Conservation (phyloP, 23 red algal species). For the Gracilaria vermiculophylla region DNA sequence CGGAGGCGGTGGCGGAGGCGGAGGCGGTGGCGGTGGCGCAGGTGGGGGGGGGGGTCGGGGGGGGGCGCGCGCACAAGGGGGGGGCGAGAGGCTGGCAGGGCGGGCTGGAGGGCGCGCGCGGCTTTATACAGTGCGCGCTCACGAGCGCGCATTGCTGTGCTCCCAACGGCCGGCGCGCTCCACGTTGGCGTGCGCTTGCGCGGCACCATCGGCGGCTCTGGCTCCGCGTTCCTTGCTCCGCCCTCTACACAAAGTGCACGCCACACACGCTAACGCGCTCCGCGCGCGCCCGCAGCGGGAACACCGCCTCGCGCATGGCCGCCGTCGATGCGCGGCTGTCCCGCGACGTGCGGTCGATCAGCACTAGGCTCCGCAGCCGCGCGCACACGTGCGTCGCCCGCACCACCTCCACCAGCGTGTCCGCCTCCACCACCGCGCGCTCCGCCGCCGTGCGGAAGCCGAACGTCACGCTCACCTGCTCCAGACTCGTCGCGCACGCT, state of each 20-base stretch:
- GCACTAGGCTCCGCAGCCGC: conserved; percentile 14
- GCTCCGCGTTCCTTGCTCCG: no score
- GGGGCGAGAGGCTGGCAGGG: background rate
- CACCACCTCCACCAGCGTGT: conserved; percentile 9
- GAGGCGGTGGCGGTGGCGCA: background rate
- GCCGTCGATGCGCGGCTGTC: conserved; percentile 7
- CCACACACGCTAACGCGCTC: conserved; percentile 19
- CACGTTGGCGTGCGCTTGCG: background rate
- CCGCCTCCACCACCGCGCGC: conserved; percentile 15
- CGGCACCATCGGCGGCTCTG: no score
- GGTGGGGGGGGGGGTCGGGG: background rate
- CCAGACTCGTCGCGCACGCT: background rate
- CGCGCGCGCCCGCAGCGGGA: conserved; percentile 19
- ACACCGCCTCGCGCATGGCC: conserved; percentile 26
- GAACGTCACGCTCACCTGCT: conserved; percentile 11
- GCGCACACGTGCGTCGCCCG: conserved; percentile 2
- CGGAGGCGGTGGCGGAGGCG: background rate
- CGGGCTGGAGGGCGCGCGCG: background rate
- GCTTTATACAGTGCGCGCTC: conserved; percentile 21
- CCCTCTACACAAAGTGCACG: conserved; percentile 23
- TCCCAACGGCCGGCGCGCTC: conserved; percentile 4
- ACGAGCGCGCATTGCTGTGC: conserved; percentile 5
- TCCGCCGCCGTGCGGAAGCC: conserved; percentile 19
- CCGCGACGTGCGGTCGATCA: conserved; percentile 21
- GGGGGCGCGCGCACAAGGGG: background rate